A percentile compares a stretch with the other conserved stretches of the same genome.
Evolutionary conservation across 345 rosid species (phyloP).

Genomic region (Salix exigua): DNA sequence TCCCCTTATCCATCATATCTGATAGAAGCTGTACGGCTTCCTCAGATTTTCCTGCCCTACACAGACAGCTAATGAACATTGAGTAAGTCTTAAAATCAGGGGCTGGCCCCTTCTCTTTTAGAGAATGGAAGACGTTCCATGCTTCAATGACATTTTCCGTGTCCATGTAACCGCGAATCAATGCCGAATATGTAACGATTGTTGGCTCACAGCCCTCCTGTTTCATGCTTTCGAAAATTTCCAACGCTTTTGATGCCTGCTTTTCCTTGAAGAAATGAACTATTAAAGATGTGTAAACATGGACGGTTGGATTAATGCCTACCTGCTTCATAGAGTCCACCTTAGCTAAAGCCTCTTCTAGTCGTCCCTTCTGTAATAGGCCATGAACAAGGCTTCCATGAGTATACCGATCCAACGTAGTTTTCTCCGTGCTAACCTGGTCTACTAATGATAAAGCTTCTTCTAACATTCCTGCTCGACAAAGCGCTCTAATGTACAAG

Average conservation of each 20-base stretch:
- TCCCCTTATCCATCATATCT: slow-evolving; percentile 54
- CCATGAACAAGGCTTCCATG: slow-evolving; percentile 67
- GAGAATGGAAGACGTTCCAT: slow-evolving; percentile 43
- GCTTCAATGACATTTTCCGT: slow-evolving; percentile 48
- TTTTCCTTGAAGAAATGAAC: slow-evolving; percentile 65
- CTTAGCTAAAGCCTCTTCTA: slow-evolving; percentile 59
- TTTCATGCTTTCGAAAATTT: slow-evolving; percentile 45
- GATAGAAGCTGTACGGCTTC: slow-evolving; percentile 56
- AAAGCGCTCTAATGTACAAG: slow-evolving; percentile 64
- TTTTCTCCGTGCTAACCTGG: slow-evolving; percentile 33
- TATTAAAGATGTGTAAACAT: slow-evolving; percentile 67
- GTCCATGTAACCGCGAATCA: slow-evolving; percentile 64
- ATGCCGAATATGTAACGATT: slow-evolving; percentile 62
- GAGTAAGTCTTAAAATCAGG: slow-evolving; percentile 81
- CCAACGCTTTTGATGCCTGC: slow-evolving; percentile 46
- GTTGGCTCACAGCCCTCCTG: slow-evolving; percentile 52
- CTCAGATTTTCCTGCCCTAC: slow-evolving; percentile 56
- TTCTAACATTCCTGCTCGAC: slow-evolving; percentile 61
- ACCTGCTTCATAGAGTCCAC: slow-evolving; percentile 57
- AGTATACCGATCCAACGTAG: slow-evolving; percentile 44
- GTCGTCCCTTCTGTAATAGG: slow-evolving; percentile 47
- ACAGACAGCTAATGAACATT: slow-evolving; percentile 56
- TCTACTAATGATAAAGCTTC: slow-evolving; percentile 53
- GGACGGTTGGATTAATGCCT: slow-evolving; percentile 54
- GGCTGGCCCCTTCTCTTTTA: slow-evolving; percentile 44